Percentiles rank a stretch among this genome's conserved stretches.
Evolutionary conservation across 768 basidiomycete species (phyloP).

Genomic region (Naganishia vaughanmartiniae): DNA sequence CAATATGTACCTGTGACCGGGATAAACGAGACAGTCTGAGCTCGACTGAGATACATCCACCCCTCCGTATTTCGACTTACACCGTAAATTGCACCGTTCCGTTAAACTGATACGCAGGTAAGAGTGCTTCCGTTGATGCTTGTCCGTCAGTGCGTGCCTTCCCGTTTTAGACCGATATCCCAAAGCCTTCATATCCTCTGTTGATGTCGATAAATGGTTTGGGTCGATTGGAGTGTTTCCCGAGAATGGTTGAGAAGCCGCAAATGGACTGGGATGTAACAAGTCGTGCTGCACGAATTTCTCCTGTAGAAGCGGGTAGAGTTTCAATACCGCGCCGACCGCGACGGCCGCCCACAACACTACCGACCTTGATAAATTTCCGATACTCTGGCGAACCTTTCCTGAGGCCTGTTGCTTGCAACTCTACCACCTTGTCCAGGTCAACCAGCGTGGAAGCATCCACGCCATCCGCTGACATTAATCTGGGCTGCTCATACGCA

Average conservation of each 20-base stretch:
- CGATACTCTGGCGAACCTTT: constrained; percentile 21
- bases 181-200: constrained; percentile 5
- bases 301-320: neutral
- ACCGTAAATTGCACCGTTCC: constrained; percentile 82
- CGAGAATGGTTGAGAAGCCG: neutral
- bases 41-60: constrained; percentile 30
- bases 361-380: constrained; percentile 21
- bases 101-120: constrained; percentile 87
- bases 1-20: constrained; percentile 76
- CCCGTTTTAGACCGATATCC: neutral
- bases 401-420: neutral
- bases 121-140: constrained; percentile 68
- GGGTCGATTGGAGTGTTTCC: too few species aligned
- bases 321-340: too few species aligned
- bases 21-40: neutral
- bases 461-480: neutral
- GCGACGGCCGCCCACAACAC: too few species aligned
- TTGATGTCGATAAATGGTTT: neutral
- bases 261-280: constrained; percentile 24
- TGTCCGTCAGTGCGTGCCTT: constrained; percentile 58
- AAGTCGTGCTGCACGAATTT: constrained; percentile 29
- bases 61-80: constrained; percentile 53
- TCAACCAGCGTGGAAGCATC: neutral
- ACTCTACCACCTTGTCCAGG: neutral
- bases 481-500: neutral